Conservation (phyloP, 352 stramenopile genomes). For the Proteromonas lacertae region DNA sequence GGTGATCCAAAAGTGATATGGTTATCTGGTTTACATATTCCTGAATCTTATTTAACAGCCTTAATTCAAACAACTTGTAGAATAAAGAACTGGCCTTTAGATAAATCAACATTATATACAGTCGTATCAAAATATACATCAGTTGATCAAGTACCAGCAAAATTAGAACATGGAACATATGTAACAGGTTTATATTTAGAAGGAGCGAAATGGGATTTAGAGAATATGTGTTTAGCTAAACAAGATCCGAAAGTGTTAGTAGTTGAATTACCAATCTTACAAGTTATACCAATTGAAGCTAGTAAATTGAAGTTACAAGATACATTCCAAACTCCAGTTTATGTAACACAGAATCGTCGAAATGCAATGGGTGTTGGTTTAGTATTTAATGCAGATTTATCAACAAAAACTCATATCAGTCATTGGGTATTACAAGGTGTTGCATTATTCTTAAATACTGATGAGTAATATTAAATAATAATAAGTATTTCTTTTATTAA, state of each 20-base stretch:
- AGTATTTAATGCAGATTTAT: conserved; percentile 63
- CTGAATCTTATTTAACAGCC: conserved; percentile 69
- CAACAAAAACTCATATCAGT: conserved; percentile 43
- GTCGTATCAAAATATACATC: conserved; percentile 39
- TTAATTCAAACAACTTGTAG: conserved; percentile 69
- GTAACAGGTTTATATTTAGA: conserved; percentile 57
- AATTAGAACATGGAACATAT: conserved; percentile 43
- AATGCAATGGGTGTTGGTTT: conserved; percentile 76
- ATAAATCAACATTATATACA: conserved; percentile 69
- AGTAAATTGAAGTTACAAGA: conserved; percentile 67
- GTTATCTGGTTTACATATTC: conserved; percentile 62
- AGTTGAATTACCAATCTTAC: conserved; percentile 55
- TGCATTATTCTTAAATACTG: conserved; percentile 50
- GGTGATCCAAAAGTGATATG: conserved; percentile 60
- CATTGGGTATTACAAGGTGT: conserved; percentile 75
- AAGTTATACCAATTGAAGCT: conserved; percentile 70
- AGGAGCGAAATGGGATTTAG: conserved; percentile 54
- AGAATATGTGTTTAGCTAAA: conserved; percentile 23
- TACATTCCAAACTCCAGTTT: conserved; percentile 68
- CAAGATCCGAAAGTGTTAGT: conserved; percentile 74
- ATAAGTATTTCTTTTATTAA: too few species aligned
- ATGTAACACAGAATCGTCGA: conserved; percentile 56
- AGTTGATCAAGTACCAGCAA: conserved; percentile 18
- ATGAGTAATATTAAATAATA: too few species aligned
- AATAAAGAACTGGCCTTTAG: conserved; percentile 56